These are phyloP conservation scores for Pisolithus thermaeus DNA, from an alignment of 1,284 basidiomycete genomes.

Conservation along the genomic window DNA sequence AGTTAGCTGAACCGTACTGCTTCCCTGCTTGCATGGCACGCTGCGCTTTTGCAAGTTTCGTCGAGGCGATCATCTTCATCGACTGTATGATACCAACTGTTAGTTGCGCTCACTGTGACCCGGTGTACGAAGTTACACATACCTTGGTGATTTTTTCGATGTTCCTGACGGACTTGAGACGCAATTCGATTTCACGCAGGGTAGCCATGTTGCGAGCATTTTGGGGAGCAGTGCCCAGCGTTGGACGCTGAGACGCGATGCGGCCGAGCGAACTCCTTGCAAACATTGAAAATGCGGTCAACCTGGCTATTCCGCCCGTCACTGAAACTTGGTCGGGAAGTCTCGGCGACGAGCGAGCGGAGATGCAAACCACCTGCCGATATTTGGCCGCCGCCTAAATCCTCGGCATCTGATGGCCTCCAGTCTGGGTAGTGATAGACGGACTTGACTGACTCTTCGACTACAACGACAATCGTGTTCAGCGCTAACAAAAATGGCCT, in stretches of 20 bases:
- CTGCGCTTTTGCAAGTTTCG: constrained; percentile 94
- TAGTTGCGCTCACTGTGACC: neutral
- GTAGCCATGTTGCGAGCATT: constrained; percentile 90
- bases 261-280: constrained; percentile 67
- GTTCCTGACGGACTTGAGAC: constrained; percentile 96
- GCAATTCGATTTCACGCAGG: constrained; percentile 93
- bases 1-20: constrained; percentile 91
- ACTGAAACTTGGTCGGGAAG: constrained; percentile 29
- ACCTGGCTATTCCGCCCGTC: constrained; percentile 7
- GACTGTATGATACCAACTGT: constrained; percentile 49
- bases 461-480: constrained; percentile 12
- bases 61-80: constrained; percentile 99
- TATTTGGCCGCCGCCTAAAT: constrained; percentile 20
- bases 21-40: constrained; percentile 93
- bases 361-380: constrained; percentile 15
- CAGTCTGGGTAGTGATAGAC: neutral
- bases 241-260: constrained; percentile 50
- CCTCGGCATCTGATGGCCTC: constrained; percentile 17
- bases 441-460: constrained; percentile 10
- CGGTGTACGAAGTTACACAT: constrained; percentile 24
- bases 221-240: constrained; percentile 55
- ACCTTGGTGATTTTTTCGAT: constrained; percentile 99
- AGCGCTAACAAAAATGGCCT: constrained; percentile 35
- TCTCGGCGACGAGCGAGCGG: constrained; percentile 32
- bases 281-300: constrained; percentile 37